Base-by-base conservation (phyloP, 2,329 filamentous ascomycete genomes). In the Fusarium sp. region DNA sequence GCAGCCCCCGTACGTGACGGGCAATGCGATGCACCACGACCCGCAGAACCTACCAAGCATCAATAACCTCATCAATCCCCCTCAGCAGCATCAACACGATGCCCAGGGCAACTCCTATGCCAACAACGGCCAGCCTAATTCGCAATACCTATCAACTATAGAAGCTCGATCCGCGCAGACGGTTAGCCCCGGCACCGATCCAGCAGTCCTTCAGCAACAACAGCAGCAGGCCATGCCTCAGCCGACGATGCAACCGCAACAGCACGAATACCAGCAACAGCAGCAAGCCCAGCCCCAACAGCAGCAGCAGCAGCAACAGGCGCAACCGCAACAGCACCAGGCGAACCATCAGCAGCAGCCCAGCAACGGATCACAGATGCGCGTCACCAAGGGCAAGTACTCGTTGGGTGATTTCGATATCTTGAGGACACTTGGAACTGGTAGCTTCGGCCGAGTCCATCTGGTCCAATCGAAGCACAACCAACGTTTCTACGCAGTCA, bases 381-480 rank as follows among this genome's bases (percentile, higher is more conserved):
- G 95, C 78, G 91, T 94, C 80, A 98, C 96, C 72, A 98, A 98
- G 87, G 96, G 96, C 75, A 98, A 98, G 88, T 99, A 99, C 85
- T 95, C 95, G 46, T 89, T 99, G 74, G 88, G 87, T 69, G 96
- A 99, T 85, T 99, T 99, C 80, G 88, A 92, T 70, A 92, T 99
- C 74, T 90, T 95, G 85, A 91, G 96, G 78, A 99, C 96, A 40
- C 87, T 99, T 72, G 96, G 96, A 60, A 99, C 96, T 36, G 96
- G 96, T 80, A 98, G 95, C 83, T 99, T 99, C 84, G 96, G 96
- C 53, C 90, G 96, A 76, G 96, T 99, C 51, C 96, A 99, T 81
- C 87, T 99, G 69, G 96, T 98, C 62, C 96, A 98, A 85, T 98
- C 95, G 75, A 96, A 95, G 84, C 96, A 99, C 85, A 99, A 99